Evolutionary conservation across 345 rosid species (phyloP).

Genomic region (Erysimum cheiranthoides): DNA sequence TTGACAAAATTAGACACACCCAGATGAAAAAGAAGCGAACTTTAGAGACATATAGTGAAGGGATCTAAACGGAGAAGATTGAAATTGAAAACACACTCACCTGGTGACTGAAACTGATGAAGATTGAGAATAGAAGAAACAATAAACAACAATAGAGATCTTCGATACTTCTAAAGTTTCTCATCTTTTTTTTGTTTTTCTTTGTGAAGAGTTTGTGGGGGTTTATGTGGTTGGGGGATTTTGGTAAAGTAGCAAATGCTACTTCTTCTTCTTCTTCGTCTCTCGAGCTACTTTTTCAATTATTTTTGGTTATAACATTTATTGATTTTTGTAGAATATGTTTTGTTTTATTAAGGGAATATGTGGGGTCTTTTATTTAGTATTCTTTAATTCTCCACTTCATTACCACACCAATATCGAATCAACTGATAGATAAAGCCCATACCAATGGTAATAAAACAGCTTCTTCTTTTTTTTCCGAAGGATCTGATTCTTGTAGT

Average conservation of each 20-base stretch:
- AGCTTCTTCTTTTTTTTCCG: neutral
- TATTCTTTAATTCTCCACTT: slow-evolving; percentile 30
- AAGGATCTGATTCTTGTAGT: slow-evolving; percentile 31
- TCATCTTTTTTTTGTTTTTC: slow-evolving; percentile 16
- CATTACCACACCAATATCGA: slow-evolving; percentile 36
- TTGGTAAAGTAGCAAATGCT: slow-evolving; percentile 37
- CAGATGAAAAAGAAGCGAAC: slow-evolving; percentile 21
- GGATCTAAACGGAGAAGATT: slow-evolving; percentile 48
- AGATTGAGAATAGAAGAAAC: slow-evolving; percentile 47
- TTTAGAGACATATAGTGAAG: neutral
- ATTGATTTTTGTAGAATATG: slow-evolving; percentile 29
- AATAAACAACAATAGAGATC: slow-evolving; percentile 47
- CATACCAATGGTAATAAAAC: slow-evolving; percentile 18
- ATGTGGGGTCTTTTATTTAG: slow-evolving; percentile 29
- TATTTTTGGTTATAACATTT: slow-evolving; percentile 43
- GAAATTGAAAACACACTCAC: no score
- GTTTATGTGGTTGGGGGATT: slow-evolving; percentile 34
- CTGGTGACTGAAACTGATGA: slow-evolving; percentile 48
- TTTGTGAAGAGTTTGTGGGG: neutral
- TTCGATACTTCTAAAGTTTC: slow-evolving; percentile 43
- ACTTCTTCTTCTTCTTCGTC: slow-evolving; percentile 11
- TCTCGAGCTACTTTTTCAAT: slow-evolving; percentile 40
- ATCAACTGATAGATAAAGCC: slow-evolving; percentile 3
- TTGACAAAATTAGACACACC: slow-evolving; percentile 40
- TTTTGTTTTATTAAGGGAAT: slow-evolving; percentile 31